Percentiles rank a stretch among this genome's conserved stretches.
Evolutionary conservation across 352 stramenopile genomes (phyloP).

Genomic region (Globisporangium perplexum): DNA sequence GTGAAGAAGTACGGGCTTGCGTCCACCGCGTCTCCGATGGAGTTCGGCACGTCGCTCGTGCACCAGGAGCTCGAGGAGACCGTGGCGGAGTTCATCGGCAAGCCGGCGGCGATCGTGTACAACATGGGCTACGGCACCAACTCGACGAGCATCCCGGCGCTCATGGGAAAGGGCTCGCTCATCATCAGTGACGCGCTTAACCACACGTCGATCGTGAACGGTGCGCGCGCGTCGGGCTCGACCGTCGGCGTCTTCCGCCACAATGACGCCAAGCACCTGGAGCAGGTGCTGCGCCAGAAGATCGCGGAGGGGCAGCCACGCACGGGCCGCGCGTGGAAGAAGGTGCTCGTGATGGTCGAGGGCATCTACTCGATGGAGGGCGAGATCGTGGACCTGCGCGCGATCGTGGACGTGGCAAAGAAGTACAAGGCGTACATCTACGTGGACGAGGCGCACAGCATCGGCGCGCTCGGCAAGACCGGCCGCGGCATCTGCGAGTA

Average conservation of each 20-base stretch:
- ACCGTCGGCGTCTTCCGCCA: conserved; percentile 95
- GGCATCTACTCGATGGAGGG: conserved; percentile 99
- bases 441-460: conserved; percentile 96
- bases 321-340: conserved; percentile 95
- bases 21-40: conserved; percentile 19
- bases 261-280: conserved; percentile 94
- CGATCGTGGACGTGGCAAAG: conserved; percentile 92
- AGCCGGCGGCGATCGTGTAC: conserved; percentile 95
- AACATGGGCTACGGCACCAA: conserved; percentile 99
- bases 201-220: conserved; percentile 99
- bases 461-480: conserved; percentile 94
- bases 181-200: conserved; percentile 98
- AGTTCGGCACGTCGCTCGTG: conserved; percentile 54
- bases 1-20: conserved; percentile 61
- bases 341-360: conserved; percentile 97
- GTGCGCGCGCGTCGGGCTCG: conserved; percentile 88
- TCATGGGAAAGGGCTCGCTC: conserved; percentile 92
- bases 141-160: conserved; percentile 93
- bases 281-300: conserved; percentile 80
- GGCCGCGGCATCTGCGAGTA: conserved; percentile 95
- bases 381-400: conserved; percentile 92
- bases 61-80: conserved; percentile 85
- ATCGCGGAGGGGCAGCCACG: conserved; percentile 83
- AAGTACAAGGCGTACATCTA: conserved; percentile 97
- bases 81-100: conserved; percentile 92